phyloP scores from a whole-genome alignment of 169 alveolate genomes.

The Plasmodium billcollinsi region DNA sequence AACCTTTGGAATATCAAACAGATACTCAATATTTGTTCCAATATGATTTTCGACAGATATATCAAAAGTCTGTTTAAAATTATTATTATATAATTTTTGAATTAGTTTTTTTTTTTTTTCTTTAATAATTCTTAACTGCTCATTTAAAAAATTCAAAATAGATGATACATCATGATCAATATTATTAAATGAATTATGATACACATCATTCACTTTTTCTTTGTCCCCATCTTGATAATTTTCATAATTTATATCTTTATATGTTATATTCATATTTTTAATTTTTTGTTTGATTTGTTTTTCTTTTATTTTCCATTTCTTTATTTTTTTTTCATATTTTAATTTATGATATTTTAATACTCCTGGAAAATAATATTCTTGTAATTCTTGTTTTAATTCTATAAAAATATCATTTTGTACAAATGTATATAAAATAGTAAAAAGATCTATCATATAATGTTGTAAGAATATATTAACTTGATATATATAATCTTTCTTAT shows the following conservation, averaged over 20 bases:
- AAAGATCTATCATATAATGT: constrained; percentile 17
- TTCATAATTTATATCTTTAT: background rate
- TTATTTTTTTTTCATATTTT: constrained; percentile 56
- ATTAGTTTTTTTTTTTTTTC: constrained; percentile 46
- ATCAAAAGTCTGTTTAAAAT: constrained; percentile 59
- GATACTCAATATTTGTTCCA: constrained; percentile 20
- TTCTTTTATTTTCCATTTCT: constrained; percentile 34
- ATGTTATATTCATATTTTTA: background rate
- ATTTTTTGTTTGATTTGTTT: constrained; percentile 36
- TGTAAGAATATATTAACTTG: constrained; percentile 26
- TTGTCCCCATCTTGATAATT: background rate
- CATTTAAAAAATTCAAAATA: background rate
- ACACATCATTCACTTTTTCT: background rate
- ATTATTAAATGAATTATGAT: background rate
- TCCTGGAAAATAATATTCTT: constrained; percentile 66
- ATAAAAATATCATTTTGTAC: constrained; percentile 45
- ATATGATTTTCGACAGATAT: constrained; percentile 55
- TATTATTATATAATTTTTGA: constrained; percentile 31
- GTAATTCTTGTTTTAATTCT: constrained; percentile 59
- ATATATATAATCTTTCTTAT: constrained; percentile 41
- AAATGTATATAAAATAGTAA: constrained; percentile 21
- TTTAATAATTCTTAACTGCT: constrained; percentile 12
- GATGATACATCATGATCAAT: background rate
- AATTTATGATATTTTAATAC: constrained; percentile 57
- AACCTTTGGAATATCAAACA: constrained; percentile 57